Evolutionary conservation across 148 eudicot species (phyloP).

Genomic region (Camellia lanceoleosa): DNA sequence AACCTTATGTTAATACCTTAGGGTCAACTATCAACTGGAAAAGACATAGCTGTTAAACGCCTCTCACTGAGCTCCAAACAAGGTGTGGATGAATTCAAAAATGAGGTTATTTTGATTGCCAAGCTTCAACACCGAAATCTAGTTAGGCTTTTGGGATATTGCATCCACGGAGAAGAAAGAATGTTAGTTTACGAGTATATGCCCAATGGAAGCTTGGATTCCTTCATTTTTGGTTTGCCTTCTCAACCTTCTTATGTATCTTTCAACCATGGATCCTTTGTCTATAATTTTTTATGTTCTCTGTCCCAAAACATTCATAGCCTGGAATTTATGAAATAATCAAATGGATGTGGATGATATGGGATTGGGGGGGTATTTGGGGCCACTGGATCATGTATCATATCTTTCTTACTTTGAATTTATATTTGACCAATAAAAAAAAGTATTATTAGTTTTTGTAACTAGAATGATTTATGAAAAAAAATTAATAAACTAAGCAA

Average conservation of each 20-base stretch:
- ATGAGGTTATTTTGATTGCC: conserved; percentile 15
- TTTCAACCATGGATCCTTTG: too few species aligned
- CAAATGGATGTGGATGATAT: too few species aligned
- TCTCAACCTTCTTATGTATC: background rate
- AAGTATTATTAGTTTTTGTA: background rate
- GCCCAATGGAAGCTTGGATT: conserved; percentile 12
- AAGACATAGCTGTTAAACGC: conserved; percentile 13
- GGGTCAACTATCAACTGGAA: conserved; percentile 1
- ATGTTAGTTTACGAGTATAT: conserved; percentile 15
- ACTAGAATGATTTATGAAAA: background rate
- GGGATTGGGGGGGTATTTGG: too few species aligned
- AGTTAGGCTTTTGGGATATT: conserved; percentile 19
- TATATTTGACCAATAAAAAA: background rate
- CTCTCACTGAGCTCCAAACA: conserved; percentile 2
- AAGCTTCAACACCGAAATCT: conserved; percentile 20
- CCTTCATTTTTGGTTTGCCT: conserved; percentile 14
- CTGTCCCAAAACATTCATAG: too few species aligned
- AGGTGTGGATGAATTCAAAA: conserved; percentile 16
- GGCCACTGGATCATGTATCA: too few species aligned
- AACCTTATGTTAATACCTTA: background rate
- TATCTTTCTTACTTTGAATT: background rate
- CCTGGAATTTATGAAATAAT: too few species aligned
- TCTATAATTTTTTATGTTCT: too few species aligned
- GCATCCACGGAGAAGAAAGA: conserved; percentile 6
- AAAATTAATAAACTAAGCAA: background rate